Evolutionary conservation across 306 rosid species (phyloP), one percentile per base, ranked within the genome.

Genomic region (Casuarina cunninghamiana): DNA sequence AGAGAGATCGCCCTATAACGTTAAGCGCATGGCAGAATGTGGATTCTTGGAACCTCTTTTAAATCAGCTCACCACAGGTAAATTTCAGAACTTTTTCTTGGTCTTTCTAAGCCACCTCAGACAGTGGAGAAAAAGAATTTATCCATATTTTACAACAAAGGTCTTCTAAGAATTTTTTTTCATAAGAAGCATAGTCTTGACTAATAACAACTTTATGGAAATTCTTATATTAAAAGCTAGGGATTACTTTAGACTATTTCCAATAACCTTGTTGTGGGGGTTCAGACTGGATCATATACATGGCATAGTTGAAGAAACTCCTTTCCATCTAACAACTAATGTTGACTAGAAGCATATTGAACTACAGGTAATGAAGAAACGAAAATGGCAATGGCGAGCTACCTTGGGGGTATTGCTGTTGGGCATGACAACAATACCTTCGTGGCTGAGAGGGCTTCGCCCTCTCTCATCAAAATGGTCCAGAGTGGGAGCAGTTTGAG

Each of bases 21-120:
- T 87, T 79, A 82, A 80, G 75, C 75, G 60, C 38, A 82, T 87
- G 90, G 90, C 87, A 55, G 90, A 84, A 78, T 71, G 76, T 71
- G 90, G 90, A 57, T 71, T 73, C 19, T 26, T 82, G 71, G 87
- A 82, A 53, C 88, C 90, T 44, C 88, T 87, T 46, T 61, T 87
- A 57, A 71, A 60, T 35, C 80, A 82, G 49, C 87, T 84, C 55
- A 44, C 49, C 32, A 78, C 82, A 82, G 90, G 90, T 87, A 83
- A 26, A 69, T 67, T 42, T 49, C 38, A 63, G 42, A 43, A 62
- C 74, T 38, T 38, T 5, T 38, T 63, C 46, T 39, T 17, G 15
- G 46, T 7, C 41, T 63, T 63, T 38, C 69, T n/a, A 10, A 15
- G 62, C 37, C 50, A 35, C 69, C 72, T 46, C 38, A 21, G 63